Percentiles rank a stretch among this genome's conserved stretches.
These are phyloP conservation scores for Ophiorrhiza pumila DNA, from an alignment of 257 asterid species.

Conservation along the genomic window DNA sequence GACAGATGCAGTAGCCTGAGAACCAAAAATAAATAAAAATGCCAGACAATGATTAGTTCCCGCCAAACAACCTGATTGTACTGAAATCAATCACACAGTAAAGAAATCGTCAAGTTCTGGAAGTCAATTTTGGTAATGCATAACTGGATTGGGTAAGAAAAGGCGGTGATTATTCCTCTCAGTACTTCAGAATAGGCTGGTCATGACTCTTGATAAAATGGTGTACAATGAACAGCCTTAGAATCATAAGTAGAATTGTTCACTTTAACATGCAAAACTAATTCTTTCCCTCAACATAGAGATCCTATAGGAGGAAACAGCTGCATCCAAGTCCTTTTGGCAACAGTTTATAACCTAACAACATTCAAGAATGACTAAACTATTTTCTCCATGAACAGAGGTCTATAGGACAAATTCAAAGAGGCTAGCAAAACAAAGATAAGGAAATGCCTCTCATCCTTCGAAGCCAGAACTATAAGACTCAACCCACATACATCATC, in stretches of 20 bases:
- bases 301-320: neutral
- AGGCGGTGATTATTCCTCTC: neutral
- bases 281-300: neutral
- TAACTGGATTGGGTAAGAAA: neutral
- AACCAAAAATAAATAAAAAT: slow-evolving; percentile 11
- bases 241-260: neutral
- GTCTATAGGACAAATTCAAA: neutral
- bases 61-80: neutral
- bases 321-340: neutral
- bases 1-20: slow-evolving; percentile 92
- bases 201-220: neutral
- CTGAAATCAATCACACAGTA: neutral
- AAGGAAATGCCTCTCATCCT: neutral
- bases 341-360: neutral
- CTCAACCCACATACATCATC: neutral
- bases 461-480: neutral
- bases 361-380: neutral
- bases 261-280: neutral
- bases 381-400: neutral
- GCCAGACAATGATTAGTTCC: neutral
- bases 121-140: neutral
- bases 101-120: neutral
- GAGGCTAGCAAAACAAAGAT: neutral
- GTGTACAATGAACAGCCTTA: neutral
- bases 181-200: neutral